phyloP scores from a whole-genome alignment of 257 asterid species.

The Misopates orontium region DNA sequence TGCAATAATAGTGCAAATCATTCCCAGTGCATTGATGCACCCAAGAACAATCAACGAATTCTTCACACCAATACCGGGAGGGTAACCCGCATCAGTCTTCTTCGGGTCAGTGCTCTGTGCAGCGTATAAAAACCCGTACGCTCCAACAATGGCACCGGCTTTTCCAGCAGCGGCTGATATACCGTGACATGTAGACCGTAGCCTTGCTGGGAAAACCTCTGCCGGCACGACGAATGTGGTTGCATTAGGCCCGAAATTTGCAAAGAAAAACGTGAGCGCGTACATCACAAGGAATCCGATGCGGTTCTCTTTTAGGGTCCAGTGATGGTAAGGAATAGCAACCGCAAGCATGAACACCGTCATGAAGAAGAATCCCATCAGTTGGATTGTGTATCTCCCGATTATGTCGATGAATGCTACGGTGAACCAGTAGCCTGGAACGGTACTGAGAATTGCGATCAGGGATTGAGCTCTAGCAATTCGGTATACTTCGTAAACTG shows the following conservation, averaged over 20 bases:
- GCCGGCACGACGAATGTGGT: constrained; percentile 54
- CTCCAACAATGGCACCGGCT: constrained; percentile 49
- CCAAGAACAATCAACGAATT: constrained; percentile 38
- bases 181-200: constrained; percentile 51
- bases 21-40: constrained; percentile 32
- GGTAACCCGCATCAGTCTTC: constrained; percentile 41
- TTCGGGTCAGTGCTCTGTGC: constrained; percentile 28
- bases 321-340: constrained; percentile 43
- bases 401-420: constrained; percentile 39
- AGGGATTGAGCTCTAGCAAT: constrained; percentile 44
- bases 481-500: constrained; percentile 38
- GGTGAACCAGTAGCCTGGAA: constrained; percentile 50
- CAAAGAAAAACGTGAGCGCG: constrained; percentile 44
- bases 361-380: constrained; percentile 53
- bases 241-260: constrained; percentile 52
- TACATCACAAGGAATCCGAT: constrained; percentile 47
- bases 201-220: constrained; percentile 45
- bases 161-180: constrained; percentile 53
- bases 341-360: constrained; percentile 47
- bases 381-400: constrained; percentile 43
- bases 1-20: constrained; percentile 36
- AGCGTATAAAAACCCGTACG: constrained; percentile 47
- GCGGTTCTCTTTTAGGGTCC: constrained; percentile 32
- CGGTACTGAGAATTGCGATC: constrained; percentile 41
- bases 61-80: constrained; percentile 46